Evolutionary conservation across 1,284 basidiomycete species (phyloP), one percentile per base, ranked within the genome.

Genomic region (Apiotrichum veenhuisii): DNA sequence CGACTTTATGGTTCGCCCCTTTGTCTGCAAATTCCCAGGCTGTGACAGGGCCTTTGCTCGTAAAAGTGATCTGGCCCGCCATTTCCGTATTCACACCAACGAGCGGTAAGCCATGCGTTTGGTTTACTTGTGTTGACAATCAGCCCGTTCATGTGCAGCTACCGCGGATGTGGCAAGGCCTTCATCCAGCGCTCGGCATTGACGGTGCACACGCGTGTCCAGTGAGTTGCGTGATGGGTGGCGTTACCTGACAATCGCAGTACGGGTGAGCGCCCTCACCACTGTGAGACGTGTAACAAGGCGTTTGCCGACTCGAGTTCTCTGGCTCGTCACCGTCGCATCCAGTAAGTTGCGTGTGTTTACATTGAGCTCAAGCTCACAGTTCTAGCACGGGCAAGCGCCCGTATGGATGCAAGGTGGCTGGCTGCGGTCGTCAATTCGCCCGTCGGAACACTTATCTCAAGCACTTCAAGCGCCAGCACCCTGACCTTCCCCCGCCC

Each of bases 221-320:
- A 80, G 80, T 80, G 50, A 70, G 77, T 64, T 15, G 27, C 26
- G 8, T 22, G 12, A 1, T 37, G 22, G n/a, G 27, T 17, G 41
- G n/a, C 26, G 34, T 10, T 27, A 17, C 2, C 49, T 50, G n/a
- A 22, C 46, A 17, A 30, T 25, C 20, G 4, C 17, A 78, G 81
- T 68, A 81, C 82, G 26, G 82, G 82, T 41, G 82, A 84, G 64
- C 75, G 80, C 48, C 82, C 82, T 2, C 82, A 83, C 67, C 70
- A 76, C 26, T 84, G 82, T 69, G 70, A 78, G 63, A 73, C 67
- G 10, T 82, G 80, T 68, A 51, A 69, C 43, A 82, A 82, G 66
- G 75, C 79, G 9, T 84, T 84, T 68, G 78, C 78, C 50, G 82
- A 84, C 65, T 83, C 82, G 10, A 79, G 77, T 58, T 83, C 81